Conservation (phyloP, 2,329 filamentous ascomycete genomes). For the Claviceps sp. region DNA sequence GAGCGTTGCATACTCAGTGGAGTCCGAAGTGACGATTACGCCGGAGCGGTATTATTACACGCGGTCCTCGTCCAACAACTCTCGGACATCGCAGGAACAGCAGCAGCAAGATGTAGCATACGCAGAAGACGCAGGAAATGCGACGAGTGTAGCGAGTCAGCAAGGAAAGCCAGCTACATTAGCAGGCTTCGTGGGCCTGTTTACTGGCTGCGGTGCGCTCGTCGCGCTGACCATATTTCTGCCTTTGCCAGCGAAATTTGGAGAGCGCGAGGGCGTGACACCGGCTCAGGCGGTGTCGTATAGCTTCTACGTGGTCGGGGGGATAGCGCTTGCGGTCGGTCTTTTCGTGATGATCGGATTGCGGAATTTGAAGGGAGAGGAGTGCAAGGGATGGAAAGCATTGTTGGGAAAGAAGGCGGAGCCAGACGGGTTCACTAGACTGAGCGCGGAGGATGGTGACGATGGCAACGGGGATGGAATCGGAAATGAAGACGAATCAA, state of each 20-base stretch:
- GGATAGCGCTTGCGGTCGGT: slow-evolving; percentile 58
- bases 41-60: slow-evolving; percentile 39
- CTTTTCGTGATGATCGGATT: slow-evolving; percentile 69
- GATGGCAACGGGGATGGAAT: background rate
- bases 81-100: slow-evolving; percentile 5
- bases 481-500: slow-evolving; percentile 1
- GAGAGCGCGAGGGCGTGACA: slow-evolving; percentile 54
- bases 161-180: slow-evolving; percentile 44
- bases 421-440: slow-evolving; percentile 10
- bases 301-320: slow-evolving; percentile 78
- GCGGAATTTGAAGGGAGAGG: slow-evolving; percentile 54
- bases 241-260: slow-evolving; percentile 71
- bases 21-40: slow-evolving; percentile 64
- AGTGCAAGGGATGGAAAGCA: slow-evolving; percentile 57
- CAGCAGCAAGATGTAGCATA: slow-evolving; percentile 9
- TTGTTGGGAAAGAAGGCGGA: slow-evolving; percentile 32
- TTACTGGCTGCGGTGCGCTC: slow-evolving; percentile 83
- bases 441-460: slow-evolving; percentile 6
- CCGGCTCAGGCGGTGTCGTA: slow-evolving; percentile 62
- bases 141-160: slow-evolving; percentile 10
- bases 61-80: slow-evolving; percentile 19
- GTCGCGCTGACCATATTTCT: slow-evolving; percentile 73
- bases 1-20: slow-evolving; percentile 52
- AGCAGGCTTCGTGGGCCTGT: slow-evolving; percentile 81
- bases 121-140: too few species aligned